Percentiles rank a stretch among this genome's conserved stretches.
phyloP scores from a whole-genome alignment of 257 asterid genomes.

The Fraxinus cuspidata region DNA sequence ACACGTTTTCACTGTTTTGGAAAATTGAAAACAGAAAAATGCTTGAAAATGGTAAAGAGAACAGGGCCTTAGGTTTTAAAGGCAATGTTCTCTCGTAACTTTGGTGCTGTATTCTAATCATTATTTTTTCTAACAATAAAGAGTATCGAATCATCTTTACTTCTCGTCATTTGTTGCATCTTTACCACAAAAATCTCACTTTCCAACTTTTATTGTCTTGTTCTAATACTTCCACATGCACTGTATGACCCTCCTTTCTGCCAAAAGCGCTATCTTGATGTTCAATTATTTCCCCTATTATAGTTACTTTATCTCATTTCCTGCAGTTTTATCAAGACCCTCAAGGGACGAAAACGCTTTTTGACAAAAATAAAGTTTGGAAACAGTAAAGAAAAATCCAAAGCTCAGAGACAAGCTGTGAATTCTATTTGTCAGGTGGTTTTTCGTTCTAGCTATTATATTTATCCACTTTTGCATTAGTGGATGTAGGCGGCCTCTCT shows the following conservation, averaged over 20 bases:
- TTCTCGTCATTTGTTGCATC: not conserved
- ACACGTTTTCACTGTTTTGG: no score
- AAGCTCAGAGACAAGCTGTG: conserved; percentile 98
- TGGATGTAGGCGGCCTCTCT: not conserved
- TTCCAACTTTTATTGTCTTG: not conserved
- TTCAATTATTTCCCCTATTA: not conserved
- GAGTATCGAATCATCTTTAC: not conserved
- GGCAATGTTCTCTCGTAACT: not conserved
- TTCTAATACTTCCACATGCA: not conserved
- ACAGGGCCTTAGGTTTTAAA: not conserved
- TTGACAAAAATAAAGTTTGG: conserved; percentile 87
- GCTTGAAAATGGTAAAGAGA: no score
- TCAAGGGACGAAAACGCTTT: conserved; percentile 87
- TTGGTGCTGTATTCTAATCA: not conserved
- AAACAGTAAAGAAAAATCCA: conserved; percentile 75
- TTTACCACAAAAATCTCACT: conserved; percentile 3
- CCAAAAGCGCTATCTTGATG: conserved; percentile 19
- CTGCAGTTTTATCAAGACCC: conserved; percentile 80
- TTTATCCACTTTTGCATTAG: not conserved
- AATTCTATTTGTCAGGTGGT: conserved; percentile 95
- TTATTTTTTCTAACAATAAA: not conserved
- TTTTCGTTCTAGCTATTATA: conserved; percentile 19
- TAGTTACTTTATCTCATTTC: conserved; percentile 25
- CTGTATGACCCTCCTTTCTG: conserved; percentile 15
- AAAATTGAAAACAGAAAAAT: no score